Conservation (phyloP, 352 stramenopile genomes). For the Globisporangium emineosum region DNA sequence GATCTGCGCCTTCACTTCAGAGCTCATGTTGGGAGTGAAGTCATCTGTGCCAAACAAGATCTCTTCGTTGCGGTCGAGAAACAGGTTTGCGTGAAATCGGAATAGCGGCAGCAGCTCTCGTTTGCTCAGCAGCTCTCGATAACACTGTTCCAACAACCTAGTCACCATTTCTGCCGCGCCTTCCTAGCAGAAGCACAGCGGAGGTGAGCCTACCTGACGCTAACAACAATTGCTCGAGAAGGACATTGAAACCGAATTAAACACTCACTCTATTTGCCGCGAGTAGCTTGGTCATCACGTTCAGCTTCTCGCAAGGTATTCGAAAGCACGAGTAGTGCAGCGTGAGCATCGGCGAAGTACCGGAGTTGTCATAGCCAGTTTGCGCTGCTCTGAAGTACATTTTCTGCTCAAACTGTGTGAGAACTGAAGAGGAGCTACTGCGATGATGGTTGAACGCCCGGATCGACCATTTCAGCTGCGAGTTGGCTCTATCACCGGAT, state of each 20-base stretch:
- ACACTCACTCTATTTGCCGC: conserved; percentile 8
- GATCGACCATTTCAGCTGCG: conserved; percentile 15
- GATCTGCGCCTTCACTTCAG: background rate
- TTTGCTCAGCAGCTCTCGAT: conserved; percentile 9
- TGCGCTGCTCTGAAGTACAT: conserved; percentile 21
- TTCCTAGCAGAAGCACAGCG: conserved; percentile 3
- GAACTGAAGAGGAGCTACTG: background rate
- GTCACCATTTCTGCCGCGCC: conserved; percentile 2
- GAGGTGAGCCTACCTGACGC: background rate
- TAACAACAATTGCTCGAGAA: background rate
- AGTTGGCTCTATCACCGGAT: background rate
- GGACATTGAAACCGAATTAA: background rate
- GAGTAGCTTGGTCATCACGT: conserved; percentile 20
- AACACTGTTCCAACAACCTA: conserved; percentile 9
- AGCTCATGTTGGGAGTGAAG: background rate
- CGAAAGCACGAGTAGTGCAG: conserved; percentile 21
- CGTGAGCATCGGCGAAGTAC: conserved; percentile 15
- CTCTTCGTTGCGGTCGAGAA: conserved; percentile 14
- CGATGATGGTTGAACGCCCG: conserved; percentile 22
- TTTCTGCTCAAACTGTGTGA: conserved; percentile 10
- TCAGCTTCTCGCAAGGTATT: conserved; percentile 18
- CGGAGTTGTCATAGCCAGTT: conserved; percentile 13
- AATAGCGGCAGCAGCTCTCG: conserved; percentile 5
- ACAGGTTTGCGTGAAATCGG: conserved; percentile 11
- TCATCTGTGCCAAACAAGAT: conserved; percentile 11